phyloP scores from a whole-genome alignment of 805 yeast genomes.

The Ogataea parapolymorpha region DNA sequence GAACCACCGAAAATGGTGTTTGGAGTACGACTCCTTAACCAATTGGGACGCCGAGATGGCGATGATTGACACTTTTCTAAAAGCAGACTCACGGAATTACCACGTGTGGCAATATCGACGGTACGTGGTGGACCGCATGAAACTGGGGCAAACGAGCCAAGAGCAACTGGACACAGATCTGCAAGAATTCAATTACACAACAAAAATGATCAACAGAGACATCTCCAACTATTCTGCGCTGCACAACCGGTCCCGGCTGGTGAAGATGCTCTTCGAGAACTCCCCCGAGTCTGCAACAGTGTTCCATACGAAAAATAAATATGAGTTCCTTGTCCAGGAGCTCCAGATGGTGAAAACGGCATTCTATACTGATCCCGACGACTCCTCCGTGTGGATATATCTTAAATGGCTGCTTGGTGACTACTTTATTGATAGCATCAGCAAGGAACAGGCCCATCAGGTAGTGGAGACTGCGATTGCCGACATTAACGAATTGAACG shows the following conservation, averaged over 20 bases:
- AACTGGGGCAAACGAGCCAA: constrained; percentile 8
- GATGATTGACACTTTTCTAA: constrained; percentile 65
- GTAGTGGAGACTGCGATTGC: constrained; percentile 45
- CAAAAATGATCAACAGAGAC: constrained; percentile 71
- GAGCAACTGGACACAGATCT: constrained; percentile 27
- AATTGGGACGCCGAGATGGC: constrained; percentile 71
- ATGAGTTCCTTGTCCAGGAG: constrained; percentile 49
- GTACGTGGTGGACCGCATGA: constrained; percentile 47
- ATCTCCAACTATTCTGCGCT: constrained; percentile 94
- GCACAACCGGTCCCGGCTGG: constrained; percentile 79
- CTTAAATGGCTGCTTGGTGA: constrained; percentile 70
- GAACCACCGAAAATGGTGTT: constrained; percentile 87
- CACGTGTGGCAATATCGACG: constrained; percentile 97
- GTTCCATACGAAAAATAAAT: constrained; percentile 17
- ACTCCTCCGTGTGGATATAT: constrained; percentile 90
- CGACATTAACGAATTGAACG: constrained; percentile 60
- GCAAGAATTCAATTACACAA: constrained; percentile 73
- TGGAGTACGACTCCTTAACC: constrained; percentile 46
- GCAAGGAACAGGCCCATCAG: constrained; percentile 25
- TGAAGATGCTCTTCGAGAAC: constrained; percentile 46
- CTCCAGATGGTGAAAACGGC: constrained; percentile 73
- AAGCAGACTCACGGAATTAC: constrained; percentile 76
- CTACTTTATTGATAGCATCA: constrained; percentile 35
- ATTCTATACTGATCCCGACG: constrained; percentile 88
- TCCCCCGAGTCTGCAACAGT: constrained; percentile 18